These are phyloP conservation scores for Suillus paluster DNA, from an alignment of 768 basidiomycete genomes.

Conservation along the genomic window DNA sequence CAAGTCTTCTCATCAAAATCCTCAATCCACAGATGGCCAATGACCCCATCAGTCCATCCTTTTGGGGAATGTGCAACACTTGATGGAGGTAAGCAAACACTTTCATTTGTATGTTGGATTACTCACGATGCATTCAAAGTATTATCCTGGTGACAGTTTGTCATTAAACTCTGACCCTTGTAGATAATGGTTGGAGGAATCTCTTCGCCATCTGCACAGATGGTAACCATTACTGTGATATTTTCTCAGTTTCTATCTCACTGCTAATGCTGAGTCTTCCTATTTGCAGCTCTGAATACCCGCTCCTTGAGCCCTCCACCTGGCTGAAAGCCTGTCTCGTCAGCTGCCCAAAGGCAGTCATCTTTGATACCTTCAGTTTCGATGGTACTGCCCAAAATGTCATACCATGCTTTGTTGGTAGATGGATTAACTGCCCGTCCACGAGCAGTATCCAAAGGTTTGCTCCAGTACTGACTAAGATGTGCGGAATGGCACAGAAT, in stretches of 20 bases:
- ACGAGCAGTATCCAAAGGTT: conserved; percentile 1
- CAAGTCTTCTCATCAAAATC: conserved; percentile 35
- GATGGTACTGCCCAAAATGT: neutral
- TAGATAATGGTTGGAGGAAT: conserved; percentile 17
- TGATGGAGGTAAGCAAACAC: conserved; percentile 3
- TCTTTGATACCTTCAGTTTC: neutral
- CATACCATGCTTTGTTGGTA: conserved; percentile 11
- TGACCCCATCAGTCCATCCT: conserved; percentile 33
- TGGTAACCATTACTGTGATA: conserved; percentile 26
- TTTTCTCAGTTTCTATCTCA: conserved; percentile 19
- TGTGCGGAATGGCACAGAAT: conserved; percentile 26
- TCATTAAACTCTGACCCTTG: conserved; percentile 15
- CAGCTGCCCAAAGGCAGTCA: conserved; percentile 15
- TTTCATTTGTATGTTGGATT: too few species aligned
- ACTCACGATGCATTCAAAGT: neutral
- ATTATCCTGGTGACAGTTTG: conserved; percentile 18
- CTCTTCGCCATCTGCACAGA: conserved; percentile 27
- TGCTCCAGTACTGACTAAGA: neutral
- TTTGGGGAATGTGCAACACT: conserved; percentile 17
- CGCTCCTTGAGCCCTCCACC: conserved; percentile 1
- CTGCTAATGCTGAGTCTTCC: conserved; percentile 15
- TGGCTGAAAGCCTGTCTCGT: conserved; percentile 17
- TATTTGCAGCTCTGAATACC: conserved; percentile 7
- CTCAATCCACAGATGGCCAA: conserved; percentile 29
- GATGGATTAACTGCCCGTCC: conserved; percentile 10